phyloP scores from a whole-genome alignment of 1,139 yeast species.

The Pichia sp. region DNA sequence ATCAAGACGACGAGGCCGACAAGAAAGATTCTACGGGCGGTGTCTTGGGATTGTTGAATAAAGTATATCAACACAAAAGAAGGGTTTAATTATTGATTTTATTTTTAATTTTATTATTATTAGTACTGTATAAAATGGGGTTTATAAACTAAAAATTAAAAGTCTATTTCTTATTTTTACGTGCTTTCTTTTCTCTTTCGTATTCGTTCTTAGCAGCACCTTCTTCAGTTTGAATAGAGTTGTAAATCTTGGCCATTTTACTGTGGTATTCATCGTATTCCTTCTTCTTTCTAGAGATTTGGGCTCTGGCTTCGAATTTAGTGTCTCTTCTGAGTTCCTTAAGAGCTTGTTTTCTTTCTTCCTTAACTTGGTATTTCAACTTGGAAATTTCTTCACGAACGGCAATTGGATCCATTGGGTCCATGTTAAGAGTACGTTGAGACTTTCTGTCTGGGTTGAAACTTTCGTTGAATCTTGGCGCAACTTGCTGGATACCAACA shows the following conservation, averaged over 20 bases:
- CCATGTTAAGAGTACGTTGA: conserved; percentile 15
- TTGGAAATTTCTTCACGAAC: conserved; percentile 81
- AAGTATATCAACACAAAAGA: conserved; percentile 67
- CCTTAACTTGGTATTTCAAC: conserved; percentile 81
- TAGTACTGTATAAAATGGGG: neutral
- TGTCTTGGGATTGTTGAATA: conserved; percentile 80
- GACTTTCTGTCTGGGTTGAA: conserved; percentile 89
- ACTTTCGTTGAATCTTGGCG: conserved; percentile 94
- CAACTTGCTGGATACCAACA: conserved; percentile 76
- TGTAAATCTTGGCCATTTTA: conserved; percentile 84
- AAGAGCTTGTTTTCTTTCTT: conserved; percentile 84
- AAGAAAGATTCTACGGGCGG: conserved; percentile 43
- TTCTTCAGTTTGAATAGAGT: conserved; percentile 86
- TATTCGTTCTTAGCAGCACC: conserved; percentile 93
- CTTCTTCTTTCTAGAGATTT: conserved; percentile 72
- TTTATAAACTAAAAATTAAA: neutral
- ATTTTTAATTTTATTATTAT: conserved; percentile 7
- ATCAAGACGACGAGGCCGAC: conserved; percentile 33
- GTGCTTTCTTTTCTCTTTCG: conserved; percentile 76
- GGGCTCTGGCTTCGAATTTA: conserved; percentile 83
- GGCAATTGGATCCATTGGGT: conserved; percentile 77
- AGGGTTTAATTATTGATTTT: conserved; percentile 12
- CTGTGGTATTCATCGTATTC: conserved; percentile 79
- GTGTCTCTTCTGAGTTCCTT: conserved; percentile 91
- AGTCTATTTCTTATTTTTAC: conserved; percentile 40